phyloP scores from a whole-genome alignment of 2,329 filamentous ascomycete genomes.

The Endocalyx cinctus region DNA sequence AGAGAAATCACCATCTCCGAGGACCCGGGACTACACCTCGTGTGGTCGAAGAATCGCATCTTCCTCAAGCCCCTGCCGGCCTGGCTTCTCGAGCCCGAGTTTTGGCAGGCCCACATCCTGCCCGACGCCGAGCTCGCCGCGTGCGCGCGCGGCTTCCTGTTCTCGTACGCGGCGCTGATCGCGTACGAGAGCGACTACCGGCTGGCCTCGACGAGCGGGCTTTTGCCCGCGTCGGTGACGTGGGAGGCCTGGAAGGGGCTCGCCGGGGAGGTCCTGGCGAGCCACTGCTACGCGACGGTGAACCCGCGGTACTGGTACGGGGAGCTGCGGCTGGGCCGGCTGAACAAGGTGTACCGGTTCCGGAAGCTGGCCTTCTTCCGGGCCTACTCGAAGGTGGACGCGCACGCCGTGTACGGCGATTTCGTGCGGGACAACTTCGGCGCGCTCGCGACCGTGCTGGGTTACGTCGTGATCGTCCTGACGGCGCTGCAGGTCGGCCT shows the following conservation, averaged over 20 bases:
- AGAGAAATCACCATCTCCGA: conserved; percentile 33
- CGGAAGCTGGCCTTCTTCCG: conserved; percentile 19
- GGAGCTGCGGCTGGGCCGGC: conserved; percentile 33
- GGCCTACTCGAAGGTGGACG: conserved; percentile 22
- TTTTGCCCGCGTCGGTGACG: conserved; percentile 29
- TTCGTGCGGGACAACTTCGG: conserved; percentile 37
- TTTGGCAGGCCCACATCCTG: conserved; percentile 25
- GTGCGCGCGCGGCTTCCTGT: conserved; percentile 33
- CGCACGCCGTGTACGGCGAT: conserved; percentile 28
- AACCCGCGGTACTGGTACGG: conserved; percentile 35
- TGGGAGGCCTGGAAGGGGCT: conserved; percentile 35
- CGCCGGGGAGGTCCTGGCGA: conserved; percentile 16
- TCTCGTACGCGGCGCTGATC: conserved; percentile 33
- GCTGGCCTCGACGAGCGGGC: conserved; percentile 28
- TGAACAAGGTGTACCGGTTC: conserved; percentile 39
- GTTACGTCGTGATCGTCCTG: conserved; percentile 31
- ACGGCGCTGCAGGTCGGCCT: conserved; percentile 28
- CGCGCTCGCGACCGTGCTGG: conserved; percentile 30
- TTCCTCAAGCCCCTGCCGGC: conserved; percentile 36
- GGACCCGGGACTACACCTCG: conserved; percentile 32
- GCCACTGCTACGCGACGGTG: conserved; percentile 23
- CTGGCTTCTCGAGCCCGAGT: conserved; percentile 31
- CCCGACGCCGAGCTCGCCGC: conserved; percentile 17
- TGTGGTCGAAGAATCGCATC: conserved; percentile 34
- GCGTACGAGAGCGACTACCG: conserved; percentile 33